phyloP scores from a whole-genome alignment of 495 filamentous ascomycete genomes.

The Aspergillus sparsus region DNA sequence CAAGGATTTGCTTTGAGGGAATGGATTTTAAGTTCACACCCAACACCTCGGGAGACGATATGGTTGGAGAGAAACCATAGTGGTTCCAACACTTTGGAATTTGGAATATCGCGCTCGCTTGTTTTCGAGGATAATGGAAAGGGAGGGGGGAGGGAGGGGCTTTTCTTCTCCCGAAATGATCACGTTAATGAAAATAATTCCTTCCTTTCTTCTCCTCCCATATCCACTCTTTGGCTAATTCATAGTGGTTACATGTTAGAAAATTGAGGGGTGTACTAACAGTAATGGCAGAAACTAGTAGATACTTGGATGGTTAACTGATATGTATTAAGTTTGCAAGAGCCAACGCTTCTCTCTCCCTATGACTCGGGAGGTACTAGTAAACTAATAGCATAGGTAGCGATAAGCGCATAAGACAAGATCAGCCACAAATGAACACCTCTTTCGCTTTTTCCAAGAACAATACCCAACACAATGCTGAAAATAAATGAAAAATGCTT shows the following conservation, averaged over 20 bases:
- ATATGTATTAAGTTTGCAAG: neutral
- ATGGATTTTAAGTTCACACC: neutral
- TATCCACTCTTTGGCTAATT: neutral
- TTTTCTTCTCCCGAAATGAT: too few species aligned
- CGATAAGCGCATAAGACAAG: neutral
- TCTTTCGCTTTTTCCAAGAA: constrained; percentile 1
- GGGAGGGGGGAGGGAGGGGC: too few species aligned
- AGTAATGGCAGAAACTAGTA: neutral
- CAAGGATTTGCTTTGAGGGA: neutral
- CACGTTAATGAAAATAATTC: too few species aligned
- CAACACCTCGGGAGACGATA: neutral
- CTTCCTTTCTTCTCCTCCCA: neutral
- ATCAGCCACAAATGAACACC: neutral
- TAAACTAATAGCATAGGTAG: neutral
- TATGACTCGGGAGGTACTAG: neutral
- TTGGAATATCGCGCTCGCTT: neutral
- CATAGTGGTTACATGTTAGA: too few species aligned
- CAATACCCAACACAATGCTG: neutral
- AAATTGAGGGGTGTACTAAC: too few species aligned
- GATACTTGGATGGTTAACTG: neutral
- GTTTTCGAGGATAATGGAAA: too few species aligned
- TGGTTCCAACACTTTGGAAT: neutral
- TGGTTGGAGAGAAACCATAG: neutral
- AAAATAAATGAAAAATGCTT: neutral
- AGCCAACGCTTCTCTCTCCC: neutral